Percentiles rank a stretch among this genome's conserved stretches.
phyloP scores from a whole-genome alignment of 495 filamentous ascomycete species.

The Venustampulla echinocandica region DNA sequence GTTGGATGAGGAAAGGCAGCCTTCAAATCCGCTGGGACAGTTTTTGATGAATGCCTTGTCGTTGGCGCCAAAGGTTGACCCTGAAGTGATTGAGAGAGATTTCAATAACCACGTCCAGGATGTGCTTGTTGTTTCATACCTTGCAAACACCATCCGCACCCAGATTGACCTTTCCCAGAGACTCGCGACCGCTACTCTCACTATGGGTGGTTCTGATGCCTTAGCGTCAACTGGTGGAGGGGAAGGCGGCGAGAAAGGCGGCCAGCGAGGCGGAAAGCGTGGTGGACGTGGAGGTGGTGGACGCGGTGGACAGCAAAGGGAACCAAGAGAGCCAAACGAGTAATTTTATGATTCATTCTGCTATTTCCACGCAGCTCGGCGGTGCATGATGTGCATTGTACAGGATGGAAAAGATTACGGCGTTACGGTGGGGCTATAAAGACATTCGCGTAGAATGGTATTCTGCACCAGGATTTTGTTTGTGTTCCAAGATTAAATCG shows the following conservation, averaged over 20 bases:
- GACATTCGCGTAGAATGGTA: conserved; percentile 20
- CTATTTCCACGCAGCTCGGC: conserved; percentile 12
- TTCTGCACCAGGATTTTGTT: conserved; percentile 4
- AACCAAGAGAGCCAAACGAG: conserved; percentile 27
- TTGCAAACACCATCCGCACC: conserved; percentile 96
- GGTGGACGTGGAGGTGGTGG: conserved; percentile 36
- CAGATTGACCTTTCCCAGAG: conserved; percentile 97
- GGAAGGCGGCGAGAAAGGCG: conserved; percentile 27
- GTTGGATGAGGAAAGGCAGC: conserved; percentile 49
- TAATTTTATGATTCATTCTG: conserved; percentile 12
- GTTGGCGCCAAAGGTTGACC: conserved; percentile 87
- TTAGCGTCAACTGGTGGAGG: conserved; percentile 34
- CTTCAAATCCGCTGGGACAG: conserved; percentile 83
- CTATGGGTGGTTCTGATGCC: conserved; percentile 42
- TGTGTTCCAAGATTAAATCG: not conserved
- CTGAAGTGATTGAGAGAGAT: conserved; percentile 81
- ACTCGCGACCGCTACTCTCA: conserved; percentile 75
- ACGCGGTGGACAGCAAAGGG: conserved; percentile 29
- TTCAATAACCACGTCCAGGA: conserved; percentile 99
- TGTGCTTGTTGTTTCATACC: conserved; percentile 90
- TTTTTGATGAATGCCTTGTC: conserved; percentile 87
- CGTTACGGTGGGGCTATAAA: conserved; percentile 20
- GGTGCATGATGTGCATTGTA: conserved; percentile 25
- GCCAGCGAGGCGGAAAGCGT: conserved; percentile 29
- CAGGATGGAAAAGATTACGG: conserved; percentile 25